phyloP scores from a whole-genome alignment of 2,329 filamentous ascomycete species.

The Aspergillus pseudotamarii region DNA sequence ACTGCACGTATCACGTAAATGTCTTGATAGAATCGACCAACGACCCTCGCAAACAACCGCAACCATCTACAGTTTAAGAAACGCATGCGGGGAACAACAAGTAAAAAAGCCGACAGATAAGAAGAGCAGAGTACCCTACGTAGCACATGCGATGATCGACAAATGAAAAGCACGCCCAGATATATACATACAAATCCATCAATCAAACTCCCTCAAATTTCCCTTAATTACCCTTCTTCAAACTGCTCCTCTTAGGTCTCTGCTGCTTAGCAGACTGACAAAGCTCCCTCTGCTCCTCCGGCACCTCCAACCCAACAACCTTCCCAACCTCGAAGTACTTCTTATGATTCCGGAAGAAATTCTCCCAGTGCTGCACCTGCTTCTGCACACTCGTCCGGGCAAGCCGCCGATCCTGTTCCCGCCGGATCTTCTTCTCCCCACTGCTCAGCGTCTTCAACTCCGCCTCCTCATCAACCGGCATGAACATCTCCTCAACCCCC shows the following conservation, averaged over 20 bases:
- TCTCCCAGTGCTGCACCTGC: slow-evolving; percentile 77
- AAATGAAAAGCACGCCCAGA: background rate
- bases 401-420: slow-evolving; percentile 64
- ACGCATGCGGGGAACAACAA: background rate
- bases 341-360: slow-evolving; percentile 76
- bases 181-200: background rate
- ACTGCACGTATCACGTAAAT: slow-evolving; percentile 34
- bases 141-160: slow-evolving; percentile 12
- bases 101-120: background rate
- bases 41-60: slow-evolving; percentile 1
- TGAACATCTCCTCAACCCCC: slow-evolving; percentile 84
- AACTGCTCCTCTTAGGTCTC: slow-evolving; percentile 56
- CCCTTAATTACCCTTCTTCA: slow-evolving; percentile 18
- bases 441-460: slow-evolving; percentile 35
- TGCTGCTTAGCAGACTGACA: slow-evolving; percentile 72
- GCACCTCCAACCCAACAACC: slow-evolving; percentile 56
- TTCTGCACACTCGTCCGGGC: slow-evolving; percentile 68
- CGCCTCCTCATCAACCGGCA: slow-evolving; percentile 65
- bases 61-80: background rate
- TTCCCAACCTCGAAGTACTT: slow-evolving; percentile 82
- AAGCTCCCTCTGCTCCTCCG: slow-evolving; percentile 61
- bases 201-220: slow-evolving; percentile 1
- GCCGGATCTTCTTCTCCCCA: slow-evolving; percentile 53
- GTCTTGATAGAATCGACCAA: background rate
- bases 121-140: background rate